Evolutionary conservation across 129 eudicot species (phyloP), one percentile per base, ranked within the genome.

Genomic region (Calendula officinalis): DNA sequence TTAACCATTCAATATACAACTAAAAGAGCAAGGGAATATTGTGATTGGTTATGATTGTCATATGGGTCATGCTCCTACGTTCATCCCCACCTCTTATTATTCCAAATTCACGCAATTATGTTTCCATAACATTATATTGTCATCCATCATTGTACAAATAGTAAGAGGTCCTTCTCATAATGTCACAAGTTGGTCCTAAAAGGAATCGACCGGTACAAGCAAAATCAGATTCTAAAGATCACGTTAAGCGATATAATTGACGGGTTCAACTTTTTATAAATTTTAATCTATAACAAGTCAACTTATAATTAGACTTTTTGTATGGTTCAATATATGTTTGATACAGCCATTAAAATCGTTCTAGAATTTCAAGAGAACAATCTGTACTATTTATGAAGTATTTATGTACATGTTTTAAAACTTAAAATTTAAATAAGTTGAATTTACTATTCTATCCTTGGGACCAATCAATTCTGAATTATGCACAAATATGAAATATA

Each of bases 61-160:
- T 72, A 14, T 55, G 52, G 59, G 71, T 36, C 77, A 44, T 64
- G 65, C 72, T 73, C 71, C 45, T 54, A 22, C 56, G 62, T 35
- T 72, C 71, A 41, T 43, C 42, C 64, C 71, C 71, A 64, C 71
- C 51, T 72, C 41, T 54, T 56, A 35, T 71, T 71, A 71, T 71
- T 72, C 66, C 62, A 66, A 60, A 64, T 66, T 38, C 66, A 73
- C 60, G 22, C 39, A 48, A 45, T 10, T 15, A 43, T 42, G 27
- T 38, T 70, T 70, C 8, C 10, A 37, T 39, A 7, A 12, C 4
- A 52, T 42, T 14, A 7, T 38, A 49, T 50, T 12, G 13, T 40
- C 44, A 54, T 30, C 30, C 45, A 61, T 30, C 13, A 15, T 39
- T 39, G 42, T 40, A 39, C 8, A 16, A 33, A n/a, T 10, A 61